phyloP scores from a whole-genome alignment of 768 basidiomycete species.

The Suillus cothurnatus region DNA sequence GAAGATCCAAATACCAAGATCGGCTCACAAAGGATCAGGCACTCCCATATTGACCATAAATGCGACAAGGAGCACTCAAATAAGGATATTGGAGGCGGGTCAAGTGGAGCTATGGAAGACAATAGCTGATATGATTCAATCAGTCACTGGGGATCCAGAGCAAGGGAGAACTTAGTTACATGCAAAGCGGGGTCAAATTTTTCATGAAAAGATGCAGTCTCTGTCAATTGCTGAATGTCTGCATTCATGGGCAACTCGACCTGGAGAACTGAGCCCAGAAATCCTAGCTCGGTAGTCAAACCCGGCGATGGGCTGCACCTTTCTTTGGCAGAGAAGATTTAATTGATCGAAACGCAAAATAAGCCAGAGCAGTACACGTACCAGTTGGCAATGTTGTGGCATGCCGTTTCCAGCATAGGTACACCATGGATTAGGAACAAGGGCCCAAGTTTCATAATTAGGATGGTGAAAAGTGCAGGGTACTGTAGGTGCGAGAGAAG shows the following conservation, averaged over 20 bases:
- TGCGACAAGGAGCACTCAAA: slow-evolving; percentile 68
- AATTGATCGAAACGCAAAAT: slow-evolving; percentile 5
- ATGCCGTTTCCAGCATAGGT: slow-evolving; percentile 83
- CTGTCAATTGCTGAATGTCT: slow-evolving; percentile 75
- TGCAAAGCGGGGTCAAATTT: slow-evolving; percentile 55
- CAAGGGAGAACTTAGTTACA: slow-evolving; percentile 33
- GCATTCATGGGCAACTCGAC: slow-evolving; percentile 68
- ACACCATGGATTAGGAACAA: slow-evolving; percentile 71
- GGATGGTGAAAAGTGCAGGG: slow-evolving; percentile 77
- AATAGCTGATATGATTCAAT: slow-evolving; percentile 52
- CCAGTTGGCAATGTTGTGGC: slow-evolving; percentile 85
- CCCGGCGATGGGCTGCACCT: slow-evolving; percentile 77
- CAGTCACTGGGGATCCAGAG: background rate
- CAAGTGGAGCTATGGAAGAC: slow-evolving; percentile 61
- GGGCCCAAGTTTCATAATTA: slow-evolving; percentile 71
- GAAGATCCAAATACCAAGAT: slow-evolving; percentile 80
- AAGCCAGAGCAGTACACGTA: slow-evolving; percentile 39
- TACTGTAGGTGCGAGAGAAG: slow-evolving; percentile 80
- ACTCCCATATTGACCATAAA: slow-evolving; percentile 92
- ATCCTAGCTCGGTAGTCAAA: slow-evolving; percentile 72
- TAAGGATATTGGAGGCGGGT: slow-evolving; percentile 57
- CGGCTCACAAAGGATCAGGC: slow-evolving; percentile 87
- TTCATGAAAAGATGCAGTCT: slow-evolving; percentile 50
- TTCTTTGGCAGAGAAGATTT: slow-evolving; percentile 48
- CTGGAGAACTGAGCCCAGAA: slow-evolving; percentile 75